Evolutionary conservation across 495 filamentous ascomycete species (phyloP), one percentile per base, ranked within the genome.

Genomic region (Collariella sp.): DNA sequence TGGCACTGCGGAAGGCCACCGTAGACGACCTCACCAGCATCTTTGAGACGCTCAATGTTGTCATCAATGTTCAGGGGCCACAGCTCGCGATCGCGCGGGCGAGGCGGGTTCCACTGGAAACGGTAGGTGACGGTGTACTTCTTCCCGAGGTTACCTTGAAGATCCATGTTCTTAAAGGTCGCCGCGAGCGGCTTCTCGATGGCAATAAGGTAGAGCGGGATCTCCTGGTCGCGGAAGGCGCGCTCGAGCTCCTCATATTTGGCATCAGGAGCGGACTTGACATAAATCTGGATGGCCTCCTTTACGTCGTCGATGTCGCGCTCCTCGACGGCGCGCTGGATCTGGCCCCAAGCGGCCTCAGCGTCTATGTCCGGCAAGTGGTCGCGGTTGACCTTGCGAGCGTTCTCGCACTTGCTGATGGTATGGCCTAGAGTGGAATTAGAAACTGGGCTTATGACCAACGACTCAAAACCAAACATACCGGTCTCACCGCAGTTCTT

Each of bases 91-190:
- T 77, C 76, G 45, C 76, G 80, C 2, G 76, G 76, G 29, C 91
- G 86, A 22, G 74, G 74, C 0, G 88, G 81, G 59, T 85, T 85
- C 19, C 72, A 60, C 35, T 72, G 75, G 62, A 80, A 83, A 56
- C 81, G 83, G 61, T 86, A 87, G 0, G 79, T 79, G 55, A 95
- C 81, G 12, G 79, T 74, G 62, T 86, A 96, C 60, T 85, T 85
- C 63, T 84, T 81, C 62, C 86, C 79, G 2, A 84, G 64, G 52
- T 89, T 83, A 19, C 93, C 93, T 58, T 95, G 85, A 9, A 95
- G 76, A 55, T 93, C 83, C 70, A 96, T 88, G 55, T 87, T 79
- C 52, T 82, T 91, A 57, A 86, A 77, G 5, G 83, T 83, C 15
- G 74, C 62, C 0, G 74, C 65, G 7, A 84, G 73, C 12, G 77